A percentile compares a stretch with the other conserved stretches of the same genome.
phyloP scores from a whole-genome alignment of 345 rosid genomes.

The Eucalyptus cloeziana region DNA sequence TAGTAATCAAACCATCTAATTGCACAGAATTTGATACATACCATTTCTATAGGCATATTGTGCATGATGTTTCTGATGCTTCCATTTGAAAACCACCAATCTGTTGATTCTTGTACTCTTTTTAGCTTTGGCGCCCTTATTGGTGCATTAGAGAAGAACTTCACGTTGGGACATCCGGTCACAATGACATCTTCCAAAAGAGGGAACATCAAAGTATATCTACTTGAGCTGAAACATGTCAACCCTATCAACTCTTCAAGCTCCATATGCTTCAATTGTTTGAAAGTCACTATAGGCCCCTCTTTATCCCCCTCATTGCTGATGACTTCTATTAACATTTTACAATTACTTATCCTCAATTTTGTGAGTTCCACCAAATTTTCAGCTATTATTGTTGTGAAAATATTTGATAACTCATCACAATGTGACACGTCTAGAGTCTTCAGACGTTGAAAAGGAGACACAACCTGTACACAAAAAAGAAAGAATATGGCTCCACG shows the following conservation, averaged over 20 bases:
- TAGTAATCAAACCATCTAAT: not conserved
- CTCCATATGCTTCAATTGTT: not conserved
- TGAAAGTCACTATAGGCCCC: not conserved
- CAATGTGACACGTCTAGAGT: not conserved
- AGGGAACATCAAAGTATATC: not conserved
- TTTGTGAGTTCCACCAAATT: fast-evolving
- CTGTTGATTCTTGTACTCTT: fast-evolving
- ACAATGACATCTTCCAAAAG: not conserved
- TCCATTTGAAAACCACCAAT: too few species aligned
- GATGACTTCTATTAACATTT: not conserved
- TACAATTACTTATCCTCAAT: not conserved
- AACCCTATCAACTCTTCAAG: fast-evolving
- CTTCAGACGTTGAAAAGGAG: not conserved
- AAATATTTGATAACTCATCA: not conserved
- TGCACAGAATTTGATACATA: not conserved
- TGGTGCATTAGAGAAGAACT: not conserved
- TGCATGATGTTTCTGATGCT: fast-evolving
- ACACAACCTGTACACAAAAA: not conserved
- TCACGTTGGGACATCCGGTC: not conserved
- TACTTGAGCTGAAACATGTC: not conserved
- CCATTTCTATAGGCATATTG: not conserved
- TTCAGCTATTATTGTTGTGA: fast-evolving
- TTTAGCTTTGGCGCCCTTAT: not conserved
- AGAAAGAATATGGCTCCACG: not conserved
- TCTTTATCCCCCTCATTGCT: fast-evolving